Evolutionary conservation across 139 green algal species (phyloP), one percentile per base, ranked within the genome.

Genomic region (Trebouxia sp.): DNA sequence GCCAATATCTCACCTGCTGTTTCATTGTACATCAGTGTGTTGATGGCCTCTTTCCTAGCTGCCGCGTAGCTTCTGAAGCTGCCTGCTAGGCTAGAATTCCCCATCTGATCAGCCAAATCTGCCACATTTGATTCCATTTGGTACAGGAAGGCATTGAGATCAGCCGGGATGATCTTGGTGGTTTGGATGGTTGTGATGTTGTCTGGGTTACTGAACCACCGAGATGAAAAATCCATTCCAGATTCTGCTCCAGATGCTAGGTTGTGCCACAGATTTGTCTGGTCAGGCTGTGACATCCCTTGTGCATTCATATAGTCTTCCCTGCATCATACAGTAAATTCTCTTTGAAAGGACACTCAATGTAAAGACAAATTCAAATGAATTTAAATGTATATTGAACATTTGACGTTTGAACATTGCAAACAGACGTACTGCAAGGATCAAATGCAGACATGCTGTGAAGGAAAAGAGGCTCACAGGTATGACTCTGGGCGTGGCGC

Each of bases 91-190:
- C 47, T 38, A 66, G 45, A 48, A n/a, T 85, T 58, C 7, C 45
- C 80, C 26, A 84, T 11, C 32, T 75, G 69, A 0, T 75, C 75
- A 1, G 91, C 86, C 50, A 91, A 75, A 9, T 28, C 26, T 0
- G 88, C 83, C n/a, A 94, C 86, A 76, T 84, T 83, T 2, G 42
- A 43, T 80, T 95, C 92, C 72, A 83, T 82, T 78, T 94, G 83
- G 42, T 89, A 92, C 56, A 98, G 83, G 53, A 93, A 93, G 7
- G 90, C 91, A 83, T 99, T 98, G 15, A 99, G 89, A 81, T 98
- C 96, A 0, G 86, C 91, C 8, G 96, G 96, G 3, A 98, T 48
- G n/a, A 98, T 85, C 28, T 87, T 67, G 8, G 94, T 98, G 45
- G 93, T 97, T 14, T 86, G 83, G 14, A 95, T 92, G 32, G 80